Evolutionary conservation across 176 grass and related monocot genomes (phyloP), one percentile per base, ranked within the genome.

Genomic region (Elymus sibiricus): DNA sequence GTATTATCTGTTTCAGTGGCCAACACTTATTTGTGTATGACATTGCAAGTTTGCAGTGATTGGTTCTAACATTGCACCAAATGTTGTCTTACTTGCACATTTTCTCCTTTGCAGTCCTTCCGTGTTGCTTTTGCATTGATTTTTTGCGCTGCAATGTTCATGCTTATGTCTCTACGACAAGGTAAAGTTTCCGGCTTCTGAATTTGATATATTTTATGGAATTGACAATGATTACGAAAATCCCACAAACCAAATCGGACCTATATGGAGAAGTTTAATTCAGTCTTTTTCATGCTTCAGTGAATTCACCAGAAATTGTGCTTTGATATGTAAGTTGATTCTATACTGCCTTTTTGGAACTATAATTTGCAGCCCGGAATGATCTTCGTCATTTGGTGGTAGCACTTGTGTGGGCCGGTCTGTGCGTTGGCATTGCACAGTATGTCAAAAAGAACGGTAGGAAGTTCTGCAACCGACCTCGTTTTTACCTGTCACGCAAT

Each of bases 391-490:
- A 98, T 62, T 89, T 92, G 68, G 34, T 93, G 77, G 22, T 87
- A 10, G 86, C 93, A 55, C 74, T 98, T 72, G 25, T 92, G 60
- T 95, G 91, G 91, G 88, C 95, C 13, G 91, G 85, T 72, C 82
- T 98, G 22, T 86, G 80, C 74, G 22, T 92, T 37, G 89, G 65
- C 63, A 88, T 98, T 56, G 72, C 85, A 27, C 85, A 29, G 17
- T 93, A 85, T 75, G 91, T 98, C 29, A 95, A 62, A 86, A 74
- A 69, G n/a, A 94, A 98, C 16, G 95, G 95, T 9, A 85, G 91
- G 51, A 56, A 77, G 64, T 98, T 95, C 91, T 93, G 89, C 82
- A 95, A 98, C 83, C 81, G 93, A 26, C 95, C 95, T 25, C 91
- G 91, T 39, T 90, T 97, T 59, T 82, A 79, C 74, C 81, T 39